Base-by-base conservation (phyloP, 768 basidiomycete genomes). In the Astraeus odoratus region DNA sequence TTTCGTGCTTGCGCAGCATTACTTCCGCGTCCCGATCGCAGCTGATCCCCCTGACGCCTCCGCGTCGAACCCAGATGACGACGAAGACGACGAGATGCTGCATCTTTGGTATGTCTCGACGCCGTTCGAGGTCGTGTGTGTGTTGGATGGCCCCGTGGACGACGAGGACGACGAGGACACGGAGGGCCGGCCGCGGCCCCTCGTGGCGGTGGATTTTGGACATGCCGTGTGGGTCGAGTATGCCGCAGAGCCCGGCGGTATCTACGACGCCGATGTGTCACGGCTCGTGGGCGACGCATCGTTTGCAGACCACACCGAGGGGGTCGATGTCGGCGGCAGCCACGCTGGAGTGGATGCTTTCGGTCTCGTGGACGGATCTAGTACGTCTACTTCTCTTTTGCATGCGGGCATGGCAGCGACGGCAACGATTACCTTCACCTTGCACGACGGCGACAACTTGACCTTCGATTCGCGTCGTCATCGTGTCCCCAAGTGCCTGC, bases 211-310 rank as follows among this genome's bases (percentile, higher is more conserved):
- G 6, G 80, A 93, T 57, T 94, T 93, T 66, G 86, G 87, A 33
- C 88, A 91, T 55, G 85, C 90, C 15, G 83, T 88, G 27, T 86
- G 88, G 77, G 78, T 93, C 38, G 83, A 86, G 55, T 78, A 80
- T 54, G 50, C 57, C 51, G 51, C 68, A 63, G 52, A 65, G 46
- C 40, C 60, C 0, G 60, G 60, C 9, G 57, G 61, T 1, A 53
- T 58, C 12, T 58, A 52, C 39, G 58, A 57, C 9, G 61, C 57
- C 18, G 61, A 63, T 30, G 54, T 57, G 5, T 63, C 61, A 16
- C 54, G 60, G 10, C 51, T 63, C 5, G 47, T 55, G 1, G 63
- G 63, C n/a, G 56, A 62, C 12, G 24, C 18, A 42, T 48, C 48
- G 7, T 48, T 43, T 50, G 54, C 53, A 9, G 63, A 63, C 25